A percentile compares a stretch with the other conserved stretches of the same genome.
phyloP scores from a whole-genome alignment of 331 rosid species.

The Rhamnella rubrinervis region DNA sequence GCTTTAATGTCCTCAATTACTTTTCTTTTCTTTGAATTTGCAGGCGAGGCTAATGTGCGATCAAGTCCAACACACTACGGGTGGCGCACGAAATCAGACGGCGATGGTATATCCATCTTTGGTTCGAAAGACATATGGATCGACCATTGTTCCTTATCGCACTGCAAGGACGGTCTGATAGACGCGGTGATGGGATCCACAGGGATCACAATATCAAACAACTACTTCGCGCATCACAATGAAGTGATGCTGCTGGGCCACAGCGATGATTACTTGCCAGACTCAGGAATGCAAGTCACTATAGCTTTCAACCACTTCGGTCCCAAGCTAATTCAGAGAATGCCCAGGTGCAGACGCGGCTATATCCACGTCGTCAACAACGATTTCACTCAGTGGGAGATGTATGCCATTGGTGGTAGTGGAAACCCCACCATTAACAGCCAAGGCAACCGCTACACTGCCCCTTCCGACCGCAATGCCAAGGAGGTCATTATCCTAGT shows the following conservation, averaged over 20 bases:
- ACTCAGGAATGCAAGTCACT: conserved; percentile 81
- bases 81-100: conserved; percentile 67
- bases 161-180: conserved; percentile 74
- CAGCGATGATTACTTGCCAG: conserved; percentile 64
- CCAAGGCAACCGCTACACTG: conserved; percentile 78
- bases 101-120: conserved; percentile 79
- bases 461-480: conserved; percentile 53
- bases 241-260: conserved; percentile 91
- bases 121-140: conserved; percentile 75
- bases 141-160: conserved; percentile 76
- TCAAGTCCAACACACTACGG: conserved; percentile 73
- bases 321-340: conserved; percentile 68
- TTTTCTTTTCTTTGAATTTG: neutral
- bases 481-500: conserved; percentile 36
- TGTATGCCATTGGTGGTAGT: conserved; percentile 92
- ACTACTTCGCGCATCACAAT: conserved; percentile 71
- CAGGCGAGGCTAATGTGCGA: conserved; percentile 62
- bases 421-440: conserved; percentile 75
- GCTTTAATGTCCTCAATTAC: too few species aligned
- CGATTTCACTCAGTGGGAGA: conserved; percentile 78
- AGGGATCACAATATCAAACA: conserved; percentile 77
- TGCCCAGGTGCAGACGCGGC: conserved; percentile 85
- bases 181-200: conserved; percentile 92
- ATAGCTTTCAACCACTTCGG: conserved; percentile 92
- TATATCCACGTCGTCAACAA: conserved; percentile 86